These are phyloP conservation scores for Gossypium davidsonii DNA, from an alignment of 441 rosid species.

Conservation along the genomic window DNA sequence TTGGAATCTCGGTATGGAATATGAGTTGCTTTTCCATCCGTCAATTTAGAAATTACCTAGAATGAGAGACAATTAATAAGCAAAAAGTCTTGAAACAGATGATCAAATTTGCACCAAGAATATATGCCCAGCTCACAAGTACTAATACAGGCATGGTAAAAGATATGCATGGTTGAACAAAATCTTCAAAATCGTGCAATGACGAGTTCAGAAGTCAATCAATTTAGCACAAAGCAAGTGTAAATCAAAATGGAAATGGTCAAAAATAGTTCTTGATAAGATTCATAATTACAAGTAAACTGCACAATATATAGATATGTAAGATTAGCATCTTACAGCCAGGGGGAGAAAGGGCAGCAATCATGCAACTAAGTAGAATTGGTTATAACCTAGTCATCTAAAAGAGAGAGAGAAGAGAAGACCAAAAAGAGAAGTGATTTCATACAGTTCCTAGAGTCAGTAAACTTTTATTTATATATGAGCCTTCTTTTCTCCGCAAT, in stretches of 20 bases:
- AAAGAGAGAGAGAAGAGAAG: slow-evolving; percentile 1
- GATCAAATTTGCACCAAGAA: slow-evolving; percentile 1
- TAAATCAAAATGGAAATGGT: background rate
- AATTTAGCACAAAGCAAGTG: background rate
- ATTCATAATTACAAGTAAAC: background rate
- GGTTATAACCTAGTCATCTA: background rate
- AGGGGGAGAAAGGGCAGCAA: background rate
- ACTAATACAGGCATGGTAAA: background rate
- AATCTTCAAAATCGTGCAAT: background rate
- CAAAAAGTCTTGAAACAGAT: background rate
- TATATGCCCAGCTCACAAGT: background rate
- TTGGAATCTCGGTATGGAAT: slow-evolving; percentile 70
- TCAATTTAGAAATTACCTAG: slow-evolving; percentile 62
- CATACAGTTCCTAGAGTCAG: slow-evolving; percentile 72
- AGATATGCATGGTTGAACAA: background rate
- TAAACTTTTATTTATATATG: slow-evolving; percentile 65
- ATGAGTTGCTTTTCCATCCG: slow-evolving; percentile 56
- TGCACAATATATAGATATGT: background rate
- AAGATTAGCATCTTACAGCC: background rate
- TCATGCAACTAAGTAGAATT: background rate
- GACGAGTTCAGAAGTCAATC: slow-evolving; percentile 5
- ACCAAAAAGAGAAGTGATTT: background rate
- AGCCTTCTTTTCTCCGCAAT: slow-evolving; percentile 66
- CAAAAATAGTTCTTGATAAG: background rate
- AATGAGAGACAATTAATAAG: slow-evolving; percentile 1